A percentile compares a stretch with the other conserved stretches of the same genome.
Conservation (phyloP, 169 alveolate species). For the Cryptosporidium xiaoi region DNA sequence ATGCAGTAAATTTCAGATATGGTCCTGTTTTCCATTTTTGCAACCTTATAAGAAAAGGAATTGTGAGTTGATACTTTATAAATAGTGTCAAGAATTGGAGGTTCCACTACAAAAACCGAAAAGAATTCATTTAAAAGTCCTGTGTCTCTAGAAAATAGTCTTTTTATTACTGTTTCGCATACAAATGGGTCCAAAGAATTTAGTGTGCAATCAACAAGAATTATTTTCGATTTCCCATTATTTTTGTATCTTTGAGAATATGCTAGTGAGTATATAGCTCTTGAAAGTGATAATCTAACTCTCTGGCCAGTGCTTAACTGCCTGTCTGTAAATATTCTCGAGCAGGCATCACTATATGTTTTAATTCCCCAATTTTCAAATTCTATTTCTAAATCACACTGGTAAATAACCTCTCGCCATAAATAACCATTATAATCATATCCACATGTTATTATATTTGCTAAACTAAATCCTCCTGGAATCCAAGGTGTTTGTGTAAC, state of each 20-base stretch:
- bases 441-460: slow-evolving; percentile 54
- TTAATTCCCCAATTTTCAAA: slow-evolving; percentile 57
- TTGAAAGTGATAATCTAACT: slow-evolving; percentile 52
- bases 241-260: not conserved
- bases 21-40: slow-evolving; percentile 5
- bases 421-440: not conserved
- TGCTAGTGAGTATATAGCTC: slow-evolving; percentile 41
- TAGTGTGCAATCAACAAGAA: slow-evolving; percentile 40
- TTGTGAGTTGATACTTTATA: not conserved
- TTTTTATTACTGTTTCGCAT: slow-evolving; percentile 27
- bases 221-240: slow-evolving; percentile 2
- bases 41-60: slow-evolving; percentile 17
- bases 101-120: slow-evolving; percentile 43
- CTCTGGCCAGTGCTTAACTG: slow-evolving; percentile 69
- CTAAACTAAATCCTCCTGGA: slow-evolving; percentile 31
- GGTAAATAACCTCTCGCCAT: slow-evolving; percentile 40
- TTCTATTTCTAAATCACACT: slow-evolving; percentile 49
- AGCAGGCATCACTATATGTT: slow-evolving; percentile 19
- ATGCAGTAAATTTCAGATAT: slow-evolving; percentile 21
- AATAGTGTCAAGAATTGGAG: slow-evolving; percentile 45
- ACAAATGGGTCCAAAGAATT: slow-evolving; percentile 66
- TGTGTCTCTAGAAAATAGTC: slow-evolving; percentile 13
- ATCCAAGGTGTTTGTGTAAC: slow-evolving; percentile 55
- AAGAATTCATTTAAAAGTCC: slow-evolving; percentile 19
- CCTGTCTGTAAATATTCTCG: slow-evolving; percentile 35